Base-by-base conservation (phyloP, 148 eudicot genomes). In the Pouteria glomerata region DNA sequence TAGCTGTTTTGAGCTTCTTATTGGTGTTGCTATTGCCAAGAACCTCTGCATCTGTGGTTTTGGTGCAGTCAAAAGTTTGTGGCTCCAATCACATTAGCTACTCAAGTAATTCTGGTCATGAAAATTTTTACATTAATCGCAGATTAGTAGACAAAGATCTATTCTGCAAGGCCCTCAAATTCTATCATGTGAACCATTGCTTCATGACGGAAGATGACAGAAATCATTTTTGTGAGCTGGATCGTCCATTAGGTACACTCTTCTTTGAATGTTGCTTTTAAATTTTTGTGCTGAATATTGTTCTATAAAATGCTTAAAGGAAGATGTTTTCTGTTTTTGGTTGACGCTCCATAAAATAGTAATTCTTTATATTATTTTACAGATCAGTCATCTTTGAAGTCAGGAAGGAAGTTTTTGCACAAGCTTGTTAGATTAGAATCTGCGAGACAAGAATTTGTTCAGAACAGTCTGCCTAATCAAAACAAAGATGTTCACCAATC, bases 331-430 rank as follows among this genome's bases (percentile, higher is more conserved):
- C 12, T 29, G 4, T 1, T 27, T 13, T 30, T 30, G 18, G 53
- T 3, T 26, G 66, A 35, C 19, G 23, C 33, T 4, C 15, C 16
- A 57, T 68, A n/a, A n/a, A n/a, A n/a, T n/a, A n/a, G n/a, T n/a
- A n/a, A n/a, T n/a, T n/a, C 24, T 58, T 16, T n/a, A 37, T 42
- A 3, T 37, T 70, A n/a, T 68, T 29, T 71, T 72, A 71, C 83
- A 84, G 88, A 72, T 51, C 73, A 76, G 53, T 68, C 81, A 41
- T 74, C 80, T 65, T 75, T 45, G 29, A 51, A 70, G 42, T 27
- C 65, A 21, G 89, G 82, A 68, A 90, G 93, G 81, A 90, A 85
- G 77, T 76, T 82, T 78, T 79, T 88, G 53, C 71, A 64, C 29
- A 44, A 69, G 34, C 69, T 74, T n/a, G 64, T 73, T 39, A 73